Evolutionary conservation across 768 basidiomycete genomes (phyloP), one percentile per base, ranked within the genome.

Genomic region (Lactarius trivialis): DNA sequence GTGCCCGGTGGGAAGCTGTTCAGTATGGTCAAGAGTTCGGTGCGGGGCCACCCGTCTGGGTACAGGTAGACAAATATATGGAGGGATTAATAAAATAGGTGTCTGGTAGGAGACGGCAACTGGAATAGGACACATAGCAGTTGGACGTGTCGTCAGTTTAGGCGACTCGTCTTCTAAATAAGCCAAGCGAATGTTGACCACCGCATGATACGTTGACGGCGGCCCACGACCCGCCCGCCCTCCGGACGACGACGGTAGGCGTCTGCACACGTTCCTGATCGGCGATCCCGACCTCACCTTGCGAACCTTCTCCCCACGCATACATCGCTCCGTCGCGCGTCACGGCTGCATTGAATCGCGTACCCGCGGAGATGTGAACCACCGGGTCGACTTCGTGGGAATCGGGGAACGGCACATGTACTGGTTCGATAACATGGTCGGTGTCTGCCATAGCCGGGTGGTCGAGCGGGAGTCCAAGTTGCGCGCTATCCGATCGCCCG

Each of bases 401-500:
- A 64, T 85, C 82, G 4, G 85, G 84, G 73, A 91, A 88, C 4
- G 79, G 70, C 58, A 91, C 78, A 24, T 81, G 80, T 56, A 83
- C 78, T 30, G 94, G 92, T 60, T 82, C 81, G 8, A 79, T 67
- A 36, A 95, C 70, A 68, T 85, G 87, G 66, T 89, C 85, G 3
- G 78, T 75, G 60, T 81, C 75, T 37, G 73, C 70, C 14, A 86
- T 80, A 24, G 83, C 88, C 5, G 79, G 79, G 66, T 96, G 84
- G 64, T 89, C 85, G 60, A 87, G 83, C 0, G 79, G 73, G 37
- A 90, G 77, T 12, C 96, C 96, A 33, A 96, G 81, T 68, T 97
- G 93, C 37, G 88, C 84, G 39, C 84, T 85, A 67, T 94, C 91
- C 50, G 83, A 85, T 39, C 94, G 85, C 3, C 96, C 96, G 69